Evolutionary conservation across 2,329 filamentous ascomycete genomes (phyloP).

Genomic region (Plectosphaerella plurivora): DNA sequence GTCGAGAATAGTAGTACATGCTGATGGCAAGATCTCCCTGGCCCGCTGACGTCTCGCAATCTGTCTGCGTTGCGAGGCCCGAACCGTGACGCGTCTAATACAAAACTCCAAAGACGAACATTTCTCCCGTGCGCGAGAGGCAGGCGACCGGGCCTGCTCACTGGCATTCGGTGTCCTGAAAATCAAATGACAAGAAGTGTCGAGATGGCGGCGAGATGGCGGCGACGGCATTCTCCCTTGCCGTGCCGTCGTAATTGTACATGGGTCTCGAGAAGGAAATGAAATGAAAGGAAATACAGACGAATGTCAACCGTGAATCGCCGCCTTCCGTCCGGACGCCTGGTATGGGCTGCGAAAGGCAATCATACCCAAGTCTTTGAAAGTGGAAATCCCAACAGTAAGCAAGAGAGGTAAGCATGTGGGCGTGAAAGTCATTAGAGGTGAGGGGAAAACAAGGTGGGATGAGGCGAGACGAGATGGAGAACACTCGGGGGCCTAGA

Average conservation of each 20-base stretch:
- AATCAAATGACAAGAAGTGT: not conserved
- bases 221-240: not conserved
- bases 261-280: conserved; percentile 16
- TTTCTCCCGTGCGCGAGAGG: no score
- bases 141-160: no score
- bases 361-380: not conserved
- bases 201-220: not conserved
- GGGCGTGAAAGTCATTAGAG: conserved; percentile 17
- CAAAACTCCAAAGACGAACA: not conserved
- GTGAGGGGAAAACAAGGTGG: conserved; percentile 3
- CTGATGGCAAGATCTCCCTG: not conserved
- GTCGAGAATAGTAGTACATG: conserved; percentile 25
- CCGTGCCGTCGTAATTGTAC: conserved; percentile 24
- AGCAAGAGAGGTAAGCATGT: conserved; percentile 1
- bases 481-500: conserved; percentile 11
- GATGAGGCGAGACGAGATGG: not conserved
- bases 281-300: not conserved
- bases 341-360: not conserved
- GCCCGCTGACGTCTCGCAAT: conserved; percentile 5
- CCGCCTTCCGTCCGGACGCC: conserved; percentile 1
- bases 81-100: no score
- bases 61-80: not conserved
- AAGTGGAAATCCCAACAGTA: conserved; percentile 1
- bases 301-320: not conserved
- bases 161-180: not conserved